These are phyloP conservation scores for Chytridiales sp. DNA, from an alignment of 371 early-diverging fungal genomes.

Conservation along the genomic window DNA sequence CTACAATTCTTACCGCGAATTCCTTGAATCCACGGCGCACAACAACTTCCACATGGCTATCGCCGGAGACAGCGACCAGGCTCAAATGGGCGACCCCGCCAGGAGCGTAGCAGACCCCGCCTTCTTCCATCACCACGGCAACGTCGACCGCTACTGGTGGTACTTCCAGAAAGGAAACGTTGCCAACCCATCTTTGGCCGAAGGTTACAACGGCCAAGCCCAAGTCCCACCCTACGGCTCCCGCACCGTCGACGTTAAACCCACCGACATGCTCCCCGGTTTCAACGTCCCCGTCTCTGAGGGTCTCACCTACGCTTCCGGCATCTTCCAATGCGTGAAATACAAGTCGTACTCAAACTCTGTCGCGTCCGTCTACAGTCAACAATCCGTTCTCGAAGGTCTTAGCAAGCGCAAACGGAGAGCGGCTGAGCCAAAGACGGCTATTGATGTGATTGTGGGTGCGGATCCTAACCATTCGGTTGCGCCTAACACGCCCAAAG, in stretches of 20 bases:
- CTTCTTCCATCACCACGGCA: constrained; percentile 58
- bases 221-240: constrained; percentile 20
- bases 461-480: too few species aligned
- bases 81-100: constrained; percentile 20
- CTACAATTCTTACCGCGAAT: constrained; percentile 30
- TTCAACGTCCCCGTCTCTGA: constrained; percentile 20
- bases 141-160: constrained; percentile 40
- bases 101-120: constrained; percentile 49
- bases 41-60: constrained; percentile 48
- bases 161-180: constrained; percentile 14
- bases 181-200: background rate
- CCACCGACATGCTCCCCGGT: constrained; percentile 26
- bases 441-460: too few species aligned
- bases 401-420: too few species aligned
- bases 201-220: constrained; percentile 20
- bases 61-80: constrained; percentile 39
- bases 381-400: too few species aligned
- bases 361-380: too few species aligned
- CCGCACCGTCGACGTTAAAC: constrained; percentile 5
- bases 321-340: background rate
- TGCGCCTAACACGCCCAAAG: too few species aligned
- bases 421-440: too few species aligned
- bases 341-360: constrained; percentile 1
- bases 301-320: constrained; percentile 8
- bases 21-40: constrained; percentile 52